Evolutionary conservation across 2,329 filamentous ascomycete species (phyloP), one percentile per base, ranked within the genome.

Genomic region (Dactylonectria macrodidyma): DNA sequence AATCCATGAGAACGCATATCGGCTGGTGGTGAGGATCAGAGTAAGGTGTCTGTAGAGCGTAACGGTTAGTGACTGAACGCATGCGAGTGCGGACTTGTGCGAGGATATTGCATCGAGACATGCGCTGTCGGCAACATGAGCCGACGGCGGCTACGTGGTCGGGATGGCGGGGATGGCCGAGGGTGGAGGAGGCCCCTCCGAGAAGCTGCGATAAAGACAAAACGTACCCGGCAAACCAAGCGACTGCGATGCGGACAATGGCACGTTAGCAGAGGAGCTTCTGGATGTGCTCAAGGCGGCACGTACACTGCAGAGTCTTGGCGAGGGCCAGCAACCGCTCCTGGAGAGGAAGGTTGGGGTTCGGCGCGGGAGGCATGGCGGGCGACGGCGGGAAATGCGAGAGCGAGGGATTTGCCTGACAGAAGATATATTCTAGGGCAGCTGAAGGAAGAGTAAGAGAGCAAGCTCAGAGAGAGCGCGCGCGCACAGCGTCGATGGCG

Each of bases 301-400:
- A 90, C 85, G 82, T 90, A 92, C 95, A 99, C 86, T 98, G 96
- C 75, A 98, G 87, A 52, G 95, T 98, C 82, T 97, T 91, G 73
- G 92, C 95, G 75, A 98, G 88, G 75, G 89, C 87, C 77, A 94
- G 83, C 68, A 97, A 84, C 79, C 95, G 89, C 85, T 96, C 91
- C 78, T 85, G 84, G 77, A 96, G 86, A 80, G 94, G 91, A 82
- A 92, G 82, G 75, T 84, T 88, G 66, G 92, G 84, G 66, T 91
- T 85, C 72, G 93, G 92, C 82, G 92, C 92, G 84, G 93, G 92
- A 83, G 93, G 94, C 71, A 97, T 87, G 54, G 67, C 51, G 73
- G 38, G 64, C 48, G 38, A 60, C 41, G 63, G 4, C 26, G 26
- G 26, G 26, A 51, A 22, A 19, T 8, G 26, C 33, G 46, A 57